These are phyloP conservation scores for Pseudocercospora fijiensis DNA, from an alignment of 2,329 filamentous ascomycete genomes.

Conservation along the genomic window DNA sequence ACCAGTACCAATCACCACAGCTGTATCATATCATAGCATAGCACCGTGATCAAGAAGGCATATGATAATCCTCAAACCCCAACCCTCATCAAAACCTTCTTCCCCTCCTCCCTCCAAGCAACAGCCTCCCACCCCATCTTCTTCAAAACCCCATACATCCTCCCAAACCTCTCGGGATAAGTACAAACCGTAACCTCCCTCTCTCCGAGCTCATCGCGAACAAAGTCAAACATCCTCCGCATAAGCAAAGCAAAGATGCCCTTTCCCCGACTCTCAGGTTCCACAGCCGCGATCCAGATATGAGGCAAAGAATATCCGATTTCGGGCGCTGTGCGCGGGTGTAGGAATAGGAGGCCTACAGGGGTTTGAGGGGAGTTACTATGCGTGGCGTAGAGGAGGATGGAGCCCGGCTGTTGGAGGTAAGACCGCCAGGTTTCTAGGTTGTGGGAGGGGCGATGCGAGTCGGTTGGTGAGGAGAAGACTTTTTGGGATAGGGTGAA, in stretches of 20 bases:
- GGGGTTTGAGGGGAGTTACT: not conserved
- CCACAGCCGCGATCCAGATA: conserved; percentile 13
- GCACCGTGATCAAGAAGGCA: too few relatives aligned
- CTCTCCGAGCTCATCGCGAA: not conserved
- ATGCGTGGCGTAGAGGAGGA: not conserved
- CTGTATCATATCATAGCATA: too few relatives aligned
- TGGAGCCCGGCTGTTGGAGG: not conserved
- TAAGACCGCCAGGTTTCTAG: not conserved
- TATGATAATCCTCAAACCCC: not conserved
- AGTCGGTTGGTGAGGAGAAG: not conserved
- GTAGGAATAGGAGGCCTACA: not conserved
- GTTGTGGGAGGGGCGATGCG: not conserved
- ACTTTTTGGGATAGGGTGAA: not conserved
- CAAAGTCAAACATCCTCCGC: conserved; percentile 3
- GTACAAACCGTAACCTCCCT: conserved; percentile 9
- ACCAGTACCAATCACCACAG: conserved; percentile 8
- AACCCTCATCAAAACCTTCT: conserved; percentile 16
- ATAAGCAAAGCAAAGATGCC: conserved; percentile 11
- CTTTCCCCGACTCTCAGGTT: conserved; percentile 5
- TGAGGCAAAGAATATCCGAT: conserved; percentile 7
- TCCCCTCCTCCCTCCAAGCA: conserved; percentile 9
- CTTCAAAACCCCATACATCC: conserved; percentile 14
- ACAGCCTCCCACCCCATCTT: conserved; percentile 8
- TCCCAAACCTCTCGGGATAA: conserved; percentile 6
- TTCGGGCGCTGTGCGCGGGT: conserved; percentile 7